Evolutionary conservation across 345 rosid genomes (phyloP).

Genomic region (Populus deltoides): DNA sequence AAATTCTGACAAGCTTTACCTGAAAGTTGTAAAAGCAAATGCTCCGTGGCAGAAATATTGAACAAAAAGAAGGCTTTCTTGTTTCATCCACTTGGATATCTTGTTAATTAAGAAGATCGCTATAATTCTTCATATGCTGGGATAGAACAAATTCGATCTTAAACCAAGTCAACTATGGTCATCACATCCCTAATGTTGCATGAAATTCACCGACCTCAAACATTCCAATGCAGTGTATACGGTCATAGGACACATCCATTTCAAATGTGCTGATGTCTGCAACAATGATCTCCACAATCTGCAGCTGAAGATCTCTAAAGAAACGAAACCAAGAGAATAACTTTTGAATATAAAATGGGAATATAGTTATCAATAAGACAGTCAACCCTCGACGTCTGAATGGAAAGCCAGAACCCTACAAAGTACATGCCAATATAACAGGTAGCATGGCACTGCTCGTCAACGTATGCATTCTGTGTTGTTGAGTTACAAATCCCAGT

Average conservation of each 20-base stretch:
- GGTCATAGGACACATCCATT: slow-evolving; percentile 67
- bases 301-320: slow-evolving; percentile 51
- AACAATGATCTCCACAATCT: slow-evolving; percentile 70
- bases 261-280: slow-evolving; percentile 78
- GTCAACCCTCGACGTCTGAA: background rate
- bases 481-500: slow-evolving; percentile 84
- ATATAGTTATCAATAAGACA: background rate
- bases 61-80: slow-evolving; percentile 70
- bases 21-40: slow-evolving; percentile 77
- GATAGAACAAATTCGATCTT: background rate
- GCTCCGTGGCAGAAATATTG: slow-evolving; percentile 85
- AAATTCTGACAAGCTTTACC: slow-evolving; percentile 34
- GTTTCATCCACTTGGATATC: slow-evolving; percentile 81
- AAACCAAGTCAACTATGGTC: background rate
- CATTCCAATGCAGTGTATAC: slow-evolving; percentile 79
- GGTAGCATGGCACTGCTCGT: slow-evolving; percentile 52
- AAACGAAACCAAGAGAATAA: background rate
- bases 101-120: slow-evolving; percentile 68
- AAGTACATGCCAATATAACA: background rate
- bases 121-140: slow-evolving; percentile 88
- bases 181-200: background rate
- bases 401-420: background rate
- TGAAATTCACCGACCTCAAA: slow-evolving; percentile 55
- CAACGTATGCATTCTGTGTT: slow-evolving; percentile 65
- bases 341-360: background rate